These are phyloP conservation scores for Lasiodiplodia theobromae DNA, from an alignment of 2,329 filamentous ascomycete species.

Conservation along the genomic window DNA sequence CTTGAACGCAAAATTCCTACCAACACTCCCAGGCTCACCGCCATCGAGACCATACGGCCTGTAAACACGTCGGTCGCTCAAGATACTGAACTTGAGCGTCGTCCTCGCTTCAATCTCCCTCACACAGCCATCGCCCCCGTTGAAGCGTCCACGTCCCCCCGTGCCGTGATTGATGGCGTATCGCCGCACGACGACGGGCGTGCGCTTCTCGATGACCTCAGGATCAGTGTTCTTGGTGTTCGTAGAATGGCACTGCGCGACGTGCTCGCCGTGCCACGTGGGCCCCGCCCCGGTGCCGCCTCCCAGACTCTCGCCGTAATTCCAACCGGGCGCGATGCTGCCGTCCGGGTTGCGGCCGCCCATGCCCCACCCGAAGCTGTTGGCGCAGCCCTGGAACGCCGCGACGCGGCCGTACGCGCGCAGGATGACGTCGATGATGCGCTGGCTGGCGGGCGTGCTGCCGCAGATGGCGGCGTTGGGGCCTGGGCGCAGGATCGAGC, in stretches of 20 bases:
- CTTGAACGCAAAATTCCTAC: constrained; percentile 36
- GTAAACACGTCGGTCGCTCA: constrained; percentile 42
- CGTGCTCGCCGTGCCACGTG: constrained; percentile 41
- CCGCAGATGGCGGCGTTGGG: constrained; percentile 42
- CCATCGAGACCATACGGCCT: constrained; percentile 44
- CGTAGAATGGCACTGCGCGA: constrained; percentile 47
- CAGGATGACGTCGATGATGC: constrained; percentile 37
- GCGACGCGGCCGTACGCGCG: constrained; percentile 32
- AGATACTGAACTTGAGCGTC: constrained; percentile 40
- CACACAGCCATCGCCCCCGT: constrained; percentile 42
- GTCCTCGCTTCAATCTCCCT: constrained; percentile 42
- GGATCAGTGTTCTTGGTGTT: constrained; percentile 48
- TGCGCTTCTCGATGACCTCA: constrained; percentile 46
- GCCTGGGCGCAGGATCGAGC: constrained; percentile 44
- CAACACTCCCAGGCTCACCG: constrained; percentile 41
- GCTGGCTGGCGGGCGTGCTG: constrained; percentile 32
- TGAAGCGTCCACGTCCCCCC: constrained; percentile 39
- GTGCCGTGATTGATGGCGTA: constrained; percentile 41
- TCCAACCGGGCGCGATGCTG: constrained; percentile 40
- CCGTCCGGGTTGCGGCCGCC: constrained; percentile 36
- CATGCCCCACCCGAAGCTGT: constrained; percentile 41
- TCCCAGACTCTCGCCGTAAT: constrained; percentile 46
- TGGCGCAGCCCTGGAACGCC: constrained; percentile 35
- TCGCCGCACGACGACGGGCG: constrained; percentile 43
- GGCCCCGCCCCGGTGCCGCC: constrained; percentile 47